Conservation (phyloP, 2,329 filamentous ascomycete genomes). For the Penicillium sp. region DNA sequence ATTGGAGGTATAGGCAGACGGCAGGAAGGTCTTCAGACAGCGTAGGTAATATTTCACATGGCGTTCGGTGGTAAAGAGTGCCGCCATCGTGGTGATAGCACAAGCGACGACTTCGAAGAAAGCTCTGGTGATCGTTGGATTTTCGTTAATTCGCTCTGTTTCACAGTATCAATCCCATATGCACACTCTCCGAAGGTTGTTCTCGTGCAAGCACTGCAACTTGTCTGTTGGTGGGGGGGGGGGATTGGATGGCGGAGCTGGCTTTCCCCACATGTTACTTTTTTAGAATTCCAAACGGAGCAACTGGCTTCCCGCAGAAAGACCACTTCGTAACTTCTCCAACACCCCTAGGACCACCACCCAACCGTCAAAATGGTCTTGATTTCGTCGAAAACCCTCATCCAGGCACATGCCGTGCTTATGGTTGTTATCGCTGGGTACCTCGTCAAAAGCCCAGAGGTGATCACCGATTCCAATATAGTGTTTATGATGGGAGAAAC, state of each 20-base stretch:
- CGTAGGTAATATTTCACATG: constrained; percentile 93
- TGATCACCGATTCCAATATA: constrained; percentile 74
- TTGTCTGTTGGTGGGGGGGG: neutral
- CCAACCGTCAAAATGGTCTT: constrained; percentile 64
- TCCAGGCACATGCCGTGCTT: constrained; percentile 79
- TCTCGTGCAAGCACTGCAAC: neutral
- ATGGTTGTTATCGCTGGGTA: constrained; percentile 82
- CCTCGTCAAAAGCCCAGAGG: constrained; percentile 71
- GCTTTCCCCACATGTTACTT: constrained; percentile 25
- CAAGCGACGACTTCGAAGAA: neutral
- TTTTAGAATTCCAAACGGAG: constrained; percentile 6
- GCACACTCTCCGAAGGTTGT: neutral
- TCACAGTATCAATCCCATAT: neutral
- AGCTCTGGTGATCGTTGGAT: neutral
- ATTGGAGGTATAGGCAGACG: constrained; percentile 78
- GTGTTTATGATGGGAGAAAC: constrained; percentile 81
- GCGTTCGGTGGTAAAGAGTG: constrained; percentile 50
- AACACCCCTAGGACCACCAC: neutral
- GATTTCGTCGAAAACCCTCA: constrained; percentile 76
- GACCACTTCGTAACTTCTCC: constrained; percentile 3
- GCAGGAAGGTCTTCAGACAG: constrained; percentile 79
- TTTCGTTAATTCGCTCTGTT: neutral
- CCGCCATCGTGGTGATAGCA: constrained; percentile 17
- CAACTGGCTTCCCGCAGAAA: constrained; percentile 6
- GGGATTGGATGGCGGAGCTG: constrained; percentile 1